These are phyloP conservation scores for Aspergillus panamensis DNA, from an alignment of 495 filamentous ascomycete genomes.

Conservation along the genomic window DNA sequence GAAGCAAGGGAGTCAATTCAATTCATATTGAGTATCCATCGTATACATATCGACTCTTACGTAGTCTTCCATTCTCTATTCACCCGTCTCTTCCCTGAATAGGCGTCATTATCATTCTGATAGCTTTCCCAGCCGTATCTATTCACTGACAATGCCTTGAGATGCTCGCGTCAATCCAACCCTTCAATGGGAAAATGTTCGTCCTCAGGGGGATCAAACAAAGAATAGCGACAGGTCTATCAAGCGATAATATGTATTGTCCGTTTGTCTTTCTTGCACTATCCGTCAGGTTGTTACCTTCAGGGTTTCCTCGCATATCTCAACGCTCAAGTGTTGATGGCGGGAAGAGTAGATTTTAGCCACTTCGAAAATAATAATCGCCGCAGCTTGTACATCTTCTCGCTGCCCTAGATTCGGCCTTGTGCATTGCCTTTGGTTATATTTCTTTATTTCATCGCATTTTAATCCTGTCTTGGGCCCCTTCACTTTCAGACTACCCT, in stretches of 20 bases:
- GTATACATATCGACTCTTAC: constrained; percentile 12
- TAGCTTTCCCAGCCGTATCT: neutral
- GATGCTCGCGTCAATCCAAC: neutral
- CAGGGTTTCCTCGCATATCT: neutral
- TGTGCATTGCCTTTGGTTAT: neutral
- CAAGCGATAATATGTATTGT: neutral
- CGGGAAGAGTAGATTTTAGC: neutral
- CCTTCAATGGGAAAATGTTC: neutral
- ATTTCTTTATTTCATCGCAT: neutral
- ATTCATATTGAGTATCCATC: constrained; percentile 15
- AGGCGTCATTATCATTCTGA: neutral
- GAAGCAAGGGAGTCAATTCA: constrained; percentile 9
- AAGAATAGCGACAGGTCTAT: neutral
- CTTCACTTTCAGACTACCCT: neutral
- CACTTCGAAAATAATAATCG: neutral
- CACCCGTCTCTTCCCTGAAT: neutral
- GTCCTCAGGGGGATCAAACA: neutral
- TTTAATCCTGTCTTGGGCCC: neutral
- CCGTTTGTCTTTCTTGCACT: neutral
- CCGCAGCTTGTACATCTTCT: neutral
- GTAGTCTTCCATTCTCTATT: neutral
- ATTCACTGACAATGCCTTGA: neutral
- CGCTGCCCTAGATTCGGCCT: neutral
- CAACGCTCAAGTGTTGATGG: neutral
- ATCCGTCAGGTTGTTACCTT: neutral